Base-by-base conservation (phyloP, 352 stramenopile genomes). In the Pythium coloratum region DNA sequence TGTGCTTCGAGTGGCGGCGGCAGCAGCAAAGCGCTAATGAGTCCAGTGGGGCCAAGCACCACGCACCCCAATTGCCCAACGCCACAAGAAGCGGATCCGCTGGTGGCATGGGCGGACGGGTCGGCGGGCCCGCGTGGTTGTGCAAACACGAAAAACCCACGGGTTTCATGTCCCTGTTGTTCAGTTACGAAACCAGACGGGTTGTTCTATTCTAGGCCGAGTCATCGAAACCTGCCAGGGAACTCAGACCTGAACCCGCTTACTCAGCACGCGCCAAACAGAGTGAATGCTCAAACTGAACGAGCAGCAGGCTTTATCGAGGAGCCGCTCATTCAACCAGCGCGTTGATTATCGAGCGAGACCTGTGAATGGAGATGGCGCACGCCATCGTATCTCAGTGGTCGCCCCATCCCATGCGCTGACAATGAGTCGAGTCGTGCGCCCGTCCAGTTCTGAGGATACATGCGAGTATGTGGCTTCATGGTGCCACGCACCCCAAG, bases 211-310 rank as follows among this genome's bases (percentile, higher is more conserved):
- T 49, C 40, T 49, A 49, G 34, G 26, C 34, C 33, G 6, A 4
- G 33, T 26, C 34, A 26, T 28, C 24, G 24, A 36, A 53, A 47
- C 33, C 55, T n/a, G 14, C 24, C 9, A 44, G 16, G 24, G 1
- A 38, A 53, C 20, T 38, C 44, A 36, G 18, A 53, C 40, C 24
- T 26, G 26, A n/a, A 16, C 18, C 36, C 28, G 24, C 49, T 33
- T 24, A 59, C 20, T 14, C 32, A 18, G 24, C 33, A 24, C 20
- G 54, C 24, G 34, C 54, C 32, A 55, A 59, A 38, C 18, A 66
- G 56, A 70, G 69, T 67, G 69, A 66, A 75, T 75, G 69, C 69
- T 75, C 69, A 75, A 75, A 75, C 67, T 70, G 61, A 58, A 55
- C 42, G 38, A 12, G 46, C 50, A 12, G 47, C 40, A 10, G 14